Conservation (phyloP, 2,329 filamentous ascomycete species). For the Botrytis fragariae region DNA sequence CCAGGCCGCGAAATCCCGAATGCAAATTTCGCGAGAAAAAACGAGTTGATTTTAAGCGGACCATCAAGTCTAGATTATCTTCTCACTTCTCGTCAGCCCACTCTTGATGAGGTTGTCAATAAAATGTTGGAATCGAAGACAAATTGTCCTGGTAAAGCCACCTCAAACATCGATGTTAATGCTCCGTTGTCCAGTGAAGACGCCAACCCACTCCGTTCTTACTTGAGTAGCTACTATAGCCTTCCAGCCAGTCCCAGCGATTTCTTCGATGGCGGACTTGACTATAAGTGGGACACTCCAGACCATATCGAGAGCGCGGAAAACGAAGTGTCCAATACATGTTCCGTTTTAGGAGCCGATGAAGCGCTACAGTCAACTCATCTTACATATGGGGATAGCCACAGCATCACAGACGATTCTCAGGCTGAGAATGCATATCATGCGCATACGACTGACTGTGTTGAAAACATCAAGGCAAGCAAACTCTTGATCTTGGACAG, state of each 20-base stretch:
- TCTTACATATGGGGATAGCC: background rate
- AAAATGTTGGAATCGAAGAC: background rate
- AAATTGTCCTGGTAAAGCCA: slow-evolving; percentile 4
- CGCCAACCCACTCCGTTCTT: slow-evolving; percentile 11
- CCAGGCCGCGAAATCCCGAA: slow-evolving; percentile 41
- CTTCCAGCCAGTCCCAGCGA: slow-evolving; percentile 46
- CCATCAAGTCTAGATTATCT: slow-evolving; percentile 20
- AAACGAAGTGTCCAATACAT: background rate
- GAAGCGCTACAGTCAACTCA: background rate
- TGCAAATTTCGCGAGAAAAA: slow-evolving; percentile 47
- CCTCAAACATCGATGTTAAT: background rate
- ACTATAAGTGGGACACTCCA: slow-evolving; percentile 40
- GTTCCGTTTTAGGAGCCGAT: background rate
- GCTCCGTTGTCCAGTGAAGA: background rate
- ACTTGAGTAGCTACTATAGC: background rate
- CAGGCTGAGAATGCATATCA: background rate
- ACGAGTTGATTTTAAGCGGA: slow-evolving; percentile 41
- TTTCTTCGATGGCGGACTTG: slow-evolving; percentile 47
- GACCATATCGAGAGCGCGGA: background rate
- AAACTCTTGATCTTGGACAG: background rate
- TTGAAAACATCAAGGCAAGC: background rate
- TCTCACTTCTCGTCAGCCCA: slow-evolving; percentile 11
- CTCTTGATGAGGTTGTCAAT: slow-evolving; percentile 10
- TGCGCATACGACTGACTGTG: slow-evolving; percentile 7
- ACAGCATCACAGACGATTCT: background rate